phyloP scores from a whole-genome alignment of 108 stramenopile species.

The Bacterosira constricta region DNA sequence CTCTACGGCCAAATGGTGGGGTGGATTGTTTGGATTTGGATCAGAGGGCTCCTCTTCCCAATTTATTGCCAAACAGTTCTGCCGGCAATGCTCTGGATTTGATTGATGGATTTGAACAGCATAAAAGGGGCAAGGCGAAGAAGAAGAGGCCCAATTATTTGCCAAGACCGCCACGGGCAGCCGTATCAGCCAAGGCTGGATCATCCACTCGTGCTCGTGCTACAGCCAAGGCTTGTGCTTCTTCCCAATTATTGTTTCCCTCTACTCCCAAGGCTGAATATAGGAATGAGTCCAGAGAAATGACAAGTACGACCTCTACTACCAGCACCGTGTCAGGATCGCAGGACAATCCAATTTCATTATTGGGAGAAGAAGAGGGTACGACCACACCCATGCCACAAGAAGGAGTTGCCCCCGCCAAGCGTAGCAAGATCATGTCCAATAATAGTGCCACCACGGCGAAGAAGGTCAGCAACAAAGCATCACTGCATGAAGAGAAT shows the following conservation, averaged over 20 bases:
- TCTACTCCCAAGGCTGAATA: no score
- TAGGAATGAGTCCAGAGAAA: no score
- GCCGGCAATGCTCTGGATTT: background rate
- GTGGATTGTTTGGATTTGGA: no score
- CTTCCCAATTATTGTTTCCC: no score
- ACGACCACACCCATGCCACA: background rate
- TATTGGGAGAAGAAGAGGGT: constrained; percentile 2
- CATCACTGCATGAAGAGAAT: constrained; percentile 35
- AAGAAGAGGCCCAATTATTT: constrained; percentile 10
- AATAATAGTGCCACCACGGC: background rate
- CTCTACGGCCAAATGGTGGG: no score
- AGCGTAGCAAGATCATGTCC: constrained; percentile 15
- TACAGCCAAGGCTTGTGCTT: no score
- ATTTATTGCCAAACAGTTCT: background rate
- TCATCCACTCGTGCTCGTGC: no score
- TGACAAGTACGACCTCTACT: no score
- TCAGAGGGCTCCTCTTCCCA: no score
- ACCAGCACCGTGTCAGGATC: background rate
- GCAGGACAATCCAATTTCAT: background rate
- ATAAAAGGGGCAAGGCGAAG: constrained; percentile 1
- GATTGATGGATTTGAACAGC: background rate
- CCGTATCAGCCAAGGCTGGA: no score
- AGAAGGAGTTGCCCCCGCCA: background rate
- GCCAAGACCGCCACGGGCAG: background rate
- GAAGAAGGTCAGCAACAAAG: background rate